Conservation (phyloP, 805 yeast species). For the Priceomyces castillae region DNA sequence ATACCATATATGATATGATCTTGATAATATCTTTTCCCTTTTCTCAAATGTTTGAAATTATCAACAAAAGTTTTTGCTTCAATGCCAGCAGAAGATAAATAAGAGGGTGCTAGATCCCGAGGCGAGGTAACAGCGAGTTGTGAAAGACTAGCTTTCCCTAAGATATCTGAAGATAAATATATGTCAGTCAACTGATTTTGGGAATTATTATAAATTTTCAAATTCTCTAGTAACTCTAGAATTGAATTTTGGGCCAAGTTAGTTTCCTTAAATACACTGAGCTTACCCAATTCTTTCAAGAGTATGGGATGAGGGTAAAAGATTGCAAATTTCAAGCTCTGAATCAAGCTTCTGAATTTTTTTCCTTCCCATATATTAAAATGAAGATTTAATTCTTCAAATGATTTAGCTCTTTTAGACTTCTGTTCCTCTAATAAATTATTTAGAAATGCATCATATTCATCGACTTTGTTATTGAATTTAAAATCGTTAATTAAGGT, state of each 20-base stretch:
- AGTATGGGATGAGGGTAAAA: conserved; percentile 32
- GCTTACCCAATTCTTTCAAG: conserved; percentile 4
- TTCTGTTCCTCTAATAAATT: conserved; percentile 16
- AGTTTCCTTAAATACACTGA: conserved; percentile 8
- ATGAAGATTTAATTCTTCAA: conserved; percentile 25
- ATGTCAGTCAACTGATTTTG: conserved; percentile 25
- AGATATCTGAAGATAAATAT: conserved; percentile 24
- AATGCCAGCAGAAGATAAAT: not conserved
- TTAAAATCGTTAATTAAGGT: conserved; percentile 10
- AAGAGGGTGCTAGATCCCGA: conserved; percentile 15
- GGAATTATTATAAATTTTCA: conserved; percentile 24
- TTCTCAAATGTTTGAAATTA: conserved; percentile 31
- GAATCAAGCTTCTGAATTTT: conserved; percentile 21
- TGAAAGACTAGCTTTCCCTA: conserved; percentile 17
- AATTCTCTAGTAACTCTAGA: conserved; percentile 13
- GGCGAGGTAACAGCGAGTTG: conserved; percentile 19
- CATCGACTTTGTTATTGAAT: conserved; percentile 13
- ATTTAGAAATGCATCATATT: conserved; percentile 20
- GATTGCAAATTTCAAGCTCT: conserved; percentile 26
- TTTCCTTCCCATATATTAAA: conserved; percentile 34
- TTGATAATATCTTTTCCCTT: conserved; percentile 16
- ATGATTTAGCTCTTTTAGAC: conserved; percentile 11
- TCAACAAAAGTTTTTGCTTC: conserved; percentile 15
- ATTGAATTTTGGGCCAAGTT: conserved; percentile 9
- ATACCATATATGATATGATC: conserved; percentile 34